Percentiles rank a stretch among this genome's conserved stretches.
phyloP scores from a whole-genome alignment of 2,329 filamentous ascomycete species.

The Xylariaceae sp. region DNA sequence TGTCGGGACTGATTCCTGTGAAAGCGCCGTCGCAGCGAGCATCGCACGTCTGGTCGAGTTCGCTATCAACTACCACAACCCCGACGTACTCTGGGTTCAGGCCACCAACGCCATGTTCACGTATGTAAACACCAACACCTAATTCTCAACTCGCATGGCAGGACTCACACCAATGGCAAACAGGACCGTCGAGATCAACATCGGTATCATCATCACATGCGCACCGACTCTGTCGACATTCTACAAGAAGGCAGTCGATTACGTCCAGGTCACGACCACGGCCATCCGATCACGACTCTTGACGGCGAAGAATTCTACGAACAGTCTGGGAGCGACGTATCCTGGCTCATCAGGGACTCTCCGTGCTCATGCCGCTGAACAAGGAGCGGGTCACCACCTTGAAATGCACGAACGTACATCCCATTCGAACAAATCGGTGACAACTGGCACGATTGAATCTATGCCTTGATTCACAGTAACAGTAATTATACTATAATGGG shows the following conservation, averaged over 20 bases:
- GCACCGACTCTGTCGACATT: background rate
- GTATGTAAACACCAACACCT: background rate
- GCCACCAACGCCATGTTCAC: background rate
- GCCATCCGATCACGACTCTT: background rate
- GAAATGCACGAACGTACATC: background rate
- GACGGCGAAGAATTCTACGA: background rate
- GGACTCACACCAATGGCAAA: background rate
- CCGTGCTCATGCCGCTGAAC: background rate
- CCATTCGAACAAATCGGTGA: background rate
- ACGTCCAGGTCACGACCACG: background rate
- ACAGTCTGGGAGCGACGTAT: background rate
- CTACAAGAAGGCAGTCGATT: background rate
- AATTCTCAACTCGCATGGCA: background rate
- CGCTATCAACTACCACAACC: background rate
- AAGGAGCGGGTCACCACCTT: background rate
- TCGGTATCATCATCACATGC: background rate
- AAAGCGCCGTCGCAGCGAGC: background rate
- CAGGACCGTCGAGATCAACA: background rate
- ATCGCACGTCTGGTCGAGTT: background rate
- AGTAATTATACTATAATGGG: too few species aligned
- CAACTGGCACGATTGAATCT: background rate
- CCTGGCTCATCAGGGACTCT: background rate
- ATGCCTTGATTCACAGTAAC: too few species aligned
- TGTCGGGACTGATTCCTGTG: background rate
- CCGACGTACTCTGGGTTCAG: background rate